These are phyloP conservation scores for Dionaea muscipula DNA, from an alignment of 179 eudicot genomes.

Conservation along the genomic window DNA sequence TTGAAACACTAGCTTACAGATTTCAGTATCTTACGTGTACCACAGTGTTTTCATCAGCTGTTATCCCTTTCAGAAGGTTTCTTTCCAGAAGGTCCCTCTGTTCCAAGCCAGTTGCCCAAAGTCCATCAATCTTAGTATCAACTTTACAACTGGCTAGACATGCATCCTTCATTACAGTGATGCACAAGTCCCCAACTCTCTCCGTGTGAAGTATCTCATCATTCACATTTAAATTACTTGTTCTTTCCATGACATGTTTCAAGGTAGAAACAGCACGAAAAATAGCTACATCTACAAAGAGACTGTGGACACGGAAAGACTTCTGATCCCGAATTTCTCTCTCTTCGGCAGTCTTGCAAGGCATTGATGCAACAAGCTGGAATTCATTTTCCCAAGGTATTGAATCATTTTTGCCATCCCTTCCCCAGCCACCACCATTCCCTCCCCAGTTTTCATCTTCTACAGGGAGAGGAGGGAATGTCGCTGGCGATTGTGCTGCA, in stretches of 20 bases:
- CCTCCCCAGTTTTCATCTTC: constrained; percentile 98
- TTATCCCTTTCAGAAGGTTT: constrained; percentile 87
- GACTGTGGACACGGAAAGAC: constrained; percentile 89
- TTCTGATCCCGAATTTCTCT: constrained; percentile 88
- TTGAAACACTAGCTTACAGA: background rate
- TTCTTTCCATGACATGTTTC: constrained; percentile 43
- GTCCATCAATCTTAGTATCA: constrained; percentile 92
- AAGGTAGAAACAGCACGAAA: constrained; percentile 68
- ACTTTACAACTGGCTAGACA: constrained; percentile 71
- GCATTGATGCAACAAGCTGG: constrained; percentile 74
- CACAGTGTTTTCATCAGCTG: constrained; percentile 99
- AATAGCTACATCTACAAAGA: constrained; percentile 94
- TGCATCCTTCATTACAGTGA: constrained; percentile 65
- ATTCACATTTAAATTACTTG: constrained; percentile 17
- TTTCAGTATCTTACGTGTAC: constrained; percentile 65
- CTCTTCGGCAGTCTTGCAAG: constrained; percentile 95
- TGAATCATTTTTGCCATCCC: constrained; percentile 73
- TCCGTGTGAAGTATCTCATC: constrained; percentile 38
- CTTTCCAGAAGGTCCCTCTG: constrained; percentile 48
- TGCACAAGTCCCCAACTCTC: constrained; percentile 65
- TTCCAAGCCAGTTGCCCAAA: constrained; percentile 61
- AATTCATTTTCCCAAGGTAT: constrained; percentile 85
- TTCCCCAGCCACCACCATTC: constrained; percentile 92
- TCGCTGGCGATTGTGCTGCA: constrained; percentile 56
- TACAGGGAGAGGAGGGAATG: constrained; percentile 69